phyloP scores from a whole-genome alignment of 257 asterid species.

The Jaltomata sinuosa region DNA sequence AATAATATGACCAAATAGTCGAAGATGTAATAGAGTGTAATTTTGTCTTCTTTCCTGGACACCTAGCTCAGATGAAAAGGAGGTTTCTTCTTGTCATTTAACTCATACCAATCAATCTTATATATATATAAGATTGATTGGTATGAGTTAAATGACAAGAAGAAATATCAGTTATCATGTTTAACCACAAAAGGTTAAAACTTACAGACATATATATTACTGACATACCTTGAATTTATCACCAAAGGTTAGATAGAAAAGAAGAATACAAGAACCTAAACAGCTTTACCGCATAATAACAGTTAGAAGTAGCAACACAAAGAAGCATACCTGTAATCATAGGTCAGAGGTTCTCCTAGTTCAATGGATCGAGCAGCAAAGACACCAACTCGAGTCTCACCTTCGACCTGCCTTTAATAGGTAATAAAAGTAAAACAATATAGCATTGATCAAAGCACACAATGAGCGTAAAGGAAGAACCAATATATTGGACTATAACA shows the following conservation, averaged over 20 bases:
- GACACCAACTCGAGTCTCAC: constrained; percentile 84
- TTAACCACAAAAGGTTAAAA: not conserved
- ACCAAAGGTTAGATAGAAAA: not conserved
- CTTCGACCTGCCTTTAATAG: constrained; percentile 72
- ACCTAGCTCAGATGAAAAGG: not conserved
- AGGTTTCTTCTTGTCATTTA: not conserved
- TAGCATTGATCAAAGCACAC: not conserved
- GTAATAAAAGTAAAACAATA: constrained; percentile 7
- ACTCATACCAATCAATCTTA: not conserved
- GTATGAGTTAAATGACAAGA: no score
- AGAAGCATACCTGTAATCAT: constrained; percentile 68
- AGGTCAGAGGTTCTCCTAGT: constrained; percentile 83
- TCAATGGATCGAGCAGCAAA: constrained; percentile 68
- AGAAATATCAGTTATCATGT: not conserved
- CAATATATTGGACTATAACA: not conserved
- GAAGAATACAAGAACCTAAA: not conserved
- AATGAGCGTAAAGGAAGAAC: not conserved
- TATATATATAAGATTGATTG: no score
- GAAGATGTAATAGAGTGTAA: not conserved
- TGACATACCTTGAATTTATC: not conserved
- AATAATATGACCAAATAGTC: not conserved
- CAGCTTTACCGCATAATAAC: not conserved
- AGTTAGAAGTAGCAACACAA: not conserved
- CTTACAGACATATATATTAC: not conserved
- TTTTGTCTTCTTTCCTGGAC: not conserved